These are phyloP conservation scores for Dichotomopilus funicola DNA, from an alignment of 2,329 filamentous ascomycete genomes.

Conservation along the genomic window DNA sequence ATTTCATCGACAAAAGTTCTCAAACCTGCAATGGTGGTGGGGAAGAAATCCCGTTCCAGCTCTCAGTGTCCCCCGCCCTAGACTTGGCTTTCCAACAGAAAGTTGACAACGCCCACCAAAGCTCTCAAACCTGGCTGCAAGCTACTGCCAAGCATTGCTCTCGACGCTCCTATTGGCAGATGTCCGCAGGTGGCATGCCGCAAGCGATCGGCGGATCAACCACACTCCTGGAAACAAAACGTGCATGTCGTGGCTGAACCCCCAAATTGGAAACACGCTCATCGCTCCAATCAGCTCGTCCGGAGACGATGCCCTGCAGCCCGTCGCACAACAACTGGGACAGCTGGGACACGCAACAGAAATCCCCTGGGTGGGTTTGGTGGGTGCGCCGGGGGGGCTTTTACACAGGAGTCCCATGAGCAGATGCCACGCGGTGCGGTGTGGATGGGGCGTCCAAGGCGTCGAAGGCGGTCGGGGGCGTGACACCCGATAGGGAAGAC, in stretches of 20 bases:
- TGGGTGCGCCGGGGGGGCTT: not conserved
- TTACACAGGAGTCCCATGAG: slow-evolving; percentile 6
- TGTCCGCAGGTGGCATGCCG: slow-evolving; percentile 8
- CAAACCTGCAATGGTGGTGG: no score
- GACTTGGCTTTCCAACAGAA: no score
- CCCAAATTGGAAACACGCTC: not conserved
- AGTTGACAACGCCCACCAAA: no score
- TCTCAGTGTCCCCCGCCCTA: no score
- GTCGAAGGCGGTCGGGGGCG: not conserved
- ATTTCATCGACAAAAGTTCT: no score
- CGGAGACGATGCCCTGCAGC: no score
- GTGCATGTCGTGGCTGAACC: slow-evolving; percentile 4
- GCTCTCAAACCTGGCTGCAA: not conserved
- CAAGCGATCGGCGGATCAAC: slow-evolving; percentile 20
- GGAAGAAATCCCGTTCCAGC: no score
- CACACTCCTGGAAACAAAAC: slow-evolving; percentile 20
- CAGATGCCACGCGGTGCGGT: slow-evolving; percentile 6
- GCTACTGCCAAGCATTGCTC: slow-evolving; percentile 1
- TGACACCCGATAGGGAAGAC: not conserved
- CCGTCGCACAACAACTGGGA: no score
- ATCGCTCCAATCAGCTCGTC: no score
- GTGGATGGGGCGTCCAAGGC: no score
- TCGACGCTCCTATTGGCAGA: not conserved
- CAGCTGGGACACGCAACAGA: no score
- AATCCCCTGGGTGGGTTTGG: no score